Conservation (phyloP, 2,329 filamentous ascomycete species). For the Exophiala bonariae region DNA sequence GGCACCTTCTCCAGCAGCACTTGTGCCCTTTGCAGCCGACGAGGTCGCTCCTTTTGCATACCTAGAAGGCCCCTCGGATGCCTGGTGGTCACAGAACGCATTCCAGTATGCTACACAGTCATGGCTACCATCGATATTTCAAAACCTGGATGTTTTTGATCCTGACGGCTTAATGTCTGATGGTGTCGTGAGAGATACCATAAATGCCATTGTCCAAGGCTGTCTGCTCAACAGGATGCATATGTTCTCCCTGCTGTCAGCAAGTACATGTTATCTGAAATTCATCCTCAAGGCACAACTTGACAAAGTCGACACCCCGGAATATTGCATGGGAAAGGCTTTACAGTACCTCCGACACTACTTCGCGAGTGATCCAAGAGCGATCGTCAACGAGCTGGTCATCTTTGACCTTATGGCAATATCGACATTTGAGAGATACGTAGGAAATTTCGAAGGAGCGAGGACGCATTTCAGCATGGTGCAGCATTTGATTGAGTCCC, state of each 20-base stretch:
- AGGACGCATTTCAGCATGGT: conserved; percentile 20
- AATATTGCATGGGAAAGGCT: conserved; percentile 21
- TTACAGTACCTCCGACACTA: conserved; percentile 16
- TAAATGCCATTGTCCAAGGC: conserved; percentile 17
- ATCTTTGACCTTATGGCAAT: conserved; percentile 20
- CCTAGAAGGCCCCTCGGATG: conserved; percentile 15
- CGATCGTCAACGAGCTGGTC: conserved; percentile 8
- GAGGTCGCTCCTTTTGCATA: conserved; percentile 13
- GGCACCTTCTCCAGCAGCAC: conserved; percentile 14
- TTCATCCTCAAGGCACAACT: conserved; percentile 12
- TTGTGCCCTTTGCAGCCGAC: conserved; percentile 7
- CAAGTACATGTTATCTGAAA: conserved; percentile 14
- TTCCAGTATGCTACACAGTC: conserved; percentile 12
- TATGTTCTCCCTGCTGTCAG: conserved; percentile 22
- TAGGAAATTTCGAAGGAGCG: conserved; percentile 16
- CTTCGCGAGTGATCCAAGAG: conserved; percentile 2
- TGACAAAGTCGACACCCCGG: conserved; percentile 13
- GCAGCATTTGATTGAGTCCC: conserved; percentile 11
- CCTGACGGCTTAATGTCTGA: conserved; percentile 1
- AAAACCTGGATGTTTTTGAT: conserved; percentile 13
- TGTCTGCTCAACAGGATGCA: conserved; percentile 18
- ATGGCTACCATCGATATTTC: conserved; percentile 17
- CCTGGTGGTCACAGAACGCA: conserved; percentile 15
- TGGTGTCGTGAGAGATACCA: conserved; percentile 8
- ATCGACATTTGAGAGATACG: conserved; percentile 19